Conservation (phyloP, 805 yeast species). For the Debaryomyces castellii region DNA sequence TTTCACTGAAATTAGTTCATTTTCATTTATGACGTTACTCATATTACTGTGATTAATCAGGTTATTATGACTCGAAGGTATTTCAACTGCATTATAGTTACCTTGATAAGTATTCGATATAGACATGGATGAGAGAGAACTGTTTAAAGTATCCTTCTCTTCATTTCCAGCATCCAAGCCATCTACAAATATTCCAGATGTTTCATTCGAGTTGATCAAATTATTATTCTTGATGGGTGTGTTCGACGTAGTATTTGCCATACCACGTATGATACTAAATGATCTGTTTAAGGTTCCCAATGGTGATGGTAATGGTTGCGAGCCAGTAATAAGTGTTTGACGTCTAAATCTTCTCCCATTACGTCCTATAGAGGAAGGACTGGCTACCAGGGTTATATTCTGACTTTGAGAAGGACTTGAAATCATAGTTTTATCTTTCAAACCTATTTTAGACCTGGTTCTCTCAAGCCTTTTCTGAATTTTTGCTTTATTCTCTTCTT, state of each 20-base stretch:
- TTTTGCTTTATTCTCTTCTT: slow-evolving; percentile 52
- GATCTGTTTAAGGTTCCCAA: slow-evolving; percentile 55
- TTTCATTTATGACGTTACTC: slow-evolving; percentile 28
- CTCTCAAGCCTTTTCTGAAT: slow-evolving; percentile 42
- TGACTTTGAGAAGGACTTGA: slow-evolving; percentile 1
- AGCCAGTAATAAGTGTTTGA: slow-evolving; percentile 79
- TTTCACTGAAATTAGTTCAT: slow-evolving; percentile 63
- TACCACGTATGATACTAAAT: slow-evolving; percentile 35
- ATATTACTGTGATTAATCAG: slow-evolving; percentile 9
- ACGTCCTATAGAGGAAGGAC: slow-evolving; percentile 40
- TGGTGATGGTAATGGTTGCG: slow-evolving; percentile 92
- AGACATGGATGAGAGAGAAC: slow-evolving; percentile 44
- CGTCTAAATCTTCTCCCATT: slow-evolving; percentile 60
- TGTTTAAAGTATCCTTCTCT: slow-evolving; percentile 28
- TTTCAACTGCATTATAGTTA: slow-evolving; percentile 16
- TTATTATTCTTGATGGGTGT: slow-evolving; percentile 32
- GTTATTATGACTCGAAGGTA: slow-evolving; percentile 13
- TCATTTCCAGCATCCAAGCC: slow-evolving; percentile 9
- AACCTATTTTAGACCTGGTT: slow-evolving; percentile 25
- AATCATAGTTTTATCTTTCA: slow-evolving; percentile 2
- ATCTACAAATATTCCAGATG: slow-evolving; percentile 14
- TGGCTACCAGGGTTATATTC: slow-evolving; percentile 7
- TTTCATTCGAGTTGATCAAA: slow-evolving; percentile 7
- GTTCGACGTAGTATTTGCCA: slow-evolving; percentile 38
- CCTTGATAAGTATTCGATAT: slow-evolving; percentile 26